Evolutionary conservation across 805 yeast species (phyloP).

Genomic region (Spathaspora sp.): DNA sequence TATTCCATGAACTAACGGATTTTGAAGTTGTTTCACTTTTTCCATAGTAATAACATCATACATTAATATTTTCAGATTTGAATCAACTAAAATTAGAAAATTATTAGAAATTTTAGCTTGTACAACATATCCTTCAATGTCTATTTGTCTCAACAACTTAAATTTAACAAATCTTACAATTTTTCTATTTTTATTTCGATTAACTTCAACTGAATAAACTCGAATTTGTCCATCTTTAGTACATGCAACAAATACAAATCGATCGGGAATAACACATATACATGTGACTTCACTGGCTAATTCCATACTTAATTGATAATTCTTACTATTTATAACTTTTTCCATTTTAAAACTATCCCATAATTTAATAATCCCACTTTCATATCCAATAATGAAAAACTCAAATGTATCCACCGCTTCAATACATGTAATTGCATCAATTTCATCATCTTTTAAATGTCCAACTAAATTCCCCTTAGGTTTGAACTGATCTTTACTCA

Average conservation of each 20-base stretch:
- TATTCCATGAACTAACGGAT: conserved; percentile 63
- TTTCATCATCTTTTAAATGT: conserved; percentile 38
- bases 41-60: conserved; percentile 60
- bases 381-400: conserved; percentile 75
- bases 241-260: conserved; percentile 58
- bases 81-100: conserved; percentile 49
- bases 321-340: conserved; percentile 50
- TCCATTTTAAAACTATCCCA: conserved; percentile 76
- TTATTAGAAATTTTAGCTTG: conserved; percentile 43
- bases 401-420: conserved; percentile 58
- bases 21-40: conserved; percentile 38
- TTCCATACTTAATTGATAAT: conserved; percentile 43
- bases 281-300: conserved; percentile 48
- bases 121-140: conserved; percentile 39
- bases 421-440: conserved; percentile 48
- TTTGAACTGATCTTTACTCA: conserved; percentile 3
- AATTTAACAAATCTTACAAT: conserved; percentile 26
- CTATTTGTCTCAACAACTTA: conserved; percentile 37
- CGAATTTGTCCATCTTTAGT: conserved; percentile 45
- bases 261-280: conserved; percentile 47
- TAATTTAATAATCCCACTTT: conserved; percentile 63
- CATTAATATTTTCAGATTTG: conserved; percentile 46
- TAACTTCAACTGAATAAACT: conserved; percentile 31
- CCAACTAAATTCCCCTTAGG: conserved; percentile 59
- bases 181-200: conserved; percentile 28